Evolutionary conservation across 176 grass and related monocot species (phyloP), one percentile per base, ranked within the genome.

Genomic region (Oryza coarctata): DNA sequence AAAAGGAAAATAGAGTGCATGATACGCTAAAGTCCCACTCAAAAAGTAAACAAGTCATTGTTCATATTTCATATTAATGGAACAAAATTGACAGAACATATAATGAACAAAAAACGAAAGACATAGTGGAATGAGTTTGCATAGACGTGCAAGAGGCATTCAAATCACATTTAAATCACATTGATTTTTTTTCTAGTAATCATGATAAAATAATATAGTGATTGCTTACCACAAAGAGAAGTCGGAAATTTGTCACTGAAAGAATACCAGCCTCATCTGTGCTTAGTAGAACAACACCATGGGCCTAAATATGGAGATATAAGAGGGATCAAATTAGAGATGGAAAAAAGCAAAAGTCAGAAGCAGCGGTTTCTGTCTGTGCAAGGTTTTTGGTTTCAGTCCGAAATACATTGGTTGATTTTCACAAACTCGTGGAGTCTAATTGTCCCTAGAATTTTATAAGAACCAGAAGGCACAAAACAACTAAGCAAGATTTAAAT

Each of bases 171-270:
- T n/a, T n/a, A n/a, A n/a, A n/a, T n/a, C n/a, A n/a, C n/a, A n/a
- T n/a, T n/a, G n/a, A n/a, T n/a, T n/a, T n/a, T n/a, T n/a, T n/a
- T 22, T 74, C 35, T 38, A 63, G 60, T 5, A 7, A n/a, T 13
- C 44, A 69, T 0, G 12, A 3, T 28, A 65, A 31, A 76, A 71
- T 30, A 63, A 74, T 74, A 69, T 39, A 62, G 71, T 50, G 68
- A 65, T 63, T 80, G 40, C 80, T 87, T 93, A 97, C 94, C 86
- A 97, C 86, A 85, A 97, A 97, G n/a, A 97, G 77, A 85, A 97
- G 94, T 17, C 88, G 85, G 32, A 93, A 93, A 84, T 97, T 97
- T 70, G 94, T 97, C 49, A 97, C 94, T 74, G 94, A 92, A 39
- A 97, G 70, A 52, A 81, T 84, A 47, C 94, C 94, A 58, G 88